Evolutionary conservation across 202 grass and related monocot species (phyloP), one percentile per base, ranked within the genome.

Genomic region (Setaria italica): DNA sequence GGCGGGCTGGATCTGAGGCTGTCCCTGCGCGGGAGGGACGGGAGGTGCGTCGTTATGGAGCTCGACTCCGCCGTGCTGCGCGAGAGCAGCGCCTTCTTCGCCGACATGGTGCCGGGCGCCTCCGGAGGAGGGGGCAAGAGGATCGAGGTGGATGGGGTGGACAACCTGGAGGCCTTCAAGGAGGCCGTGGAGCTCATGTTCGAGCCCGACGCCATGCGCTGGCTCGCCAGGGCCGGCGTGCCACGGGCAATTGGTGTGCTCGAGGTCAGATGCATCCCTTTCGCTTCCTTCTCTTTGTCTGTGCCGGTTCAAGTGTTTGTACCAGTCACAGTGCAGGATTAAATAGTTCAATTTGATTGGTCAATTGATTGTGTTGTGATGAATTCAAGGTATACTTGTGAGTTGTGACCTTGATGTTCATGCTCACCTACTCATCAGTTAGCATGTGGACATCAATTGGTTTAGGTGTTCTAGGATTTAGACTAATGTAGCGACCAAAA

Each of bases 121-220:
- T 30, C 77, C 6, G 37, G 8, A 56, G 37, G 10, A 15, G 88
- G 67, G 25, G 77, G 81, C 62, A 86, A 77, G 84, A 83, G 89
- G 88, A 74, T 90, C 30, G 78, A 94, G 50, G 71, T 92, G 68
- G 57, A 90, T 42, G 91, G 89, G 25, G 80, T 99, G 29, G 94
- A 99, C 12, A 83, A 96, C 78, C 63, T 96, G 82, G 90, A 90
- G 14, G 87, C 89, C 16, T 99, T 91, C 80, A 91, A 78, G 88
- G 88, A 91, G 19, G 74, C 93, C 4, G 87, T 99, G 14, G 82
- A 99, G 85, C 87, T 99, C 84, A 94, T 99, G 90, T 91, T 82
- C 25, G 87, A 94, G 77, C 64, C 80, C 45, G 90, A 99, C 73
- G 16, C 81, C 3, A 30, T 88, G 77, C 85, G 83, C 19, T 91